Evolutionary conservation across 2,329 filamentous ascomycete species (phyloP).

Genomic region (Cercospora zeae-maydis): DNA sequence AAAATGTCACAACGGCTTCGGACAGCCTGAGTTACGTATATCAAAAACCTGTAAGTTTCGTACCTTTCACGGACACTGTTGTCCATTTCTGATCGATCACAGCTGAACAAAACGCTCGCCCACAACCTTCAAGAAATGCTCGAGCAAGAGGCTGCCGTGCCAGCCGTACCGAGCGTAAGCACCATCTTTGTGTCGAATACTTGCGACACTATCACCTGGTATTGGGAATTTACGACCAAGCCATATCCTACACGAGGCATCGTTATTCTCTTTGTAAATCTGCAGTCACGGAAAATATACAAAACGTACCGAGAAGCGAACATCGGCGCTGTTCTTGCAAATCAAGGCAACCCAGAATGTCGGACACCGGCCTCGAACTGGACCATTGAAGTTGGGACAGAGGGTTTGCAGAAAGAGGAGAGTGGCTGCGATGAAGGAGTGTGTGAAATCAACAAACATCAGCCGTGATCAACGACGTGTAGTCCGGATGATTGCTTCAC

Average conservation of each 20-base stretch:
- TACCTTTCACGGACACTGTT: background rate
- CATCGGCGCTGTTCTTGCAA: constrained; percentile 15
- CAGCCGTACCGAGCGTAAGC: constrained; percentile 11
- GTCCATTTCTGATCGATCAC: background rate
- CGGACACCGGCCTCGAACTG: background rate
- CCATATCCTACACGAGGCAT: constrained; percentile 23
- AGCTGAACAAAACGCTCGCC: constrained; percentile 19
- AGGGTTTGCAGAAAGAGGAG: constrained; percentile 5
- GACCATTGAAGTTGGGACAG: background rate
- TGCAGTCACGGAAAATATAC: constrained; percentile 18
- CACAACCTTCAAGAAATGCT: constrained; percentile 17
- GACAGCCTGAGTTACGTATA: constrained; percentile 14
- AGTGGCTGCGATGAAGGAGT: background rate
- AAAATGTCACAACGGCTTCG: constrained; percentile 12
- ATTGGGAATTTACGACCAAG: constrained; percentile 21
- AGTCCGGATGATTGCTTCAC: background rate
- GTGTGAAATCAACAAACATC: background rate
- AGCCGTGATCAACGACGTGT: background rate
- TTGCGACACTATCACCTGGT: constrained; percentile 26
- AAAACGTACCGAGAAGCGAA: constrained; percentile 23
- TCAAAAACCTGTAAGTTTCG: constrained; percentile 13
- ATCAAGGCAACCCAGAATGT: constrained; percentile 20
- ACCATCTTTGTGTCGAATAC: constrained; percentile 21
- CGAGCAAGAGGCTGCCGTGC: constrained; percentile 18
- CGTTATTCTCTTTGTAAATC: constrained; percentile 20